Percentiles rank a stretch among this genome's conserved stretches.
Evolutionary conservation across 2,329 filamentous ascomycete species (phyloP).

Genomic region (Fusarium compactum): DNA sequence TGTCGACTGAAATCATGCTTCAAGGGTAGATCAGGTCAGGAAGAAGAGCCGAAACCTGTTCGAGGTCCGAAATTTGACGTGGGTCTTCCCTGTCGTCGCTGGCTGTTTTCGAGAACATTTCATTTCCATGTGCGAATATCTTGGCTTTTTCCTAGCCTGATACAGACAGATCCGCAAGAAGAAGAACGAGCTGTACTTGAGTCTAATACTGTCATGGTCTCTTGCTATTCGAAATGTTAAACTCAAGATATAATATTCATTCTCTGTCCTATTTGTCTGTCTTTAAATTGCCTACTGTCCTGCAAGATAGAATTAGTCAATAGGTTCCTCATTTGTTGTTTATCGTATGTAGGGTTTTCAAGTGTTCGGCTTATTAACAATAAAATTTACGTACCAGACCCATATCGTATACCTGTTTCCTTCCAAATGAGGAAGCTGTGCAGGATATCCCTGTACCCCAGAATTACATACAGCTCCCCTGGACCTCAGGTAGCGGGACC

Average conservation of each 20-base stretch:
- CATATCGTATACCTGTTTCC: slow-evolving; percentile 13
- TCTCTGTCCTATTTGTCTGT: background rate
- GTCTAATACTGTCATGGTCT: background rate
- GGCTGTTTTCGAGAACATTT: slow-evolving; percentile 29
- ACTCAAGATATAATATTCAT: too few relatives aligned
- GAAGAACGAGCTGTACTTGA: background rate
- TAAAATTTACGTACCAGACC: slow-evolving; percentile 29
- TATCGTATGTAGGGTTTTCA: slow-evolving; percentile 8
- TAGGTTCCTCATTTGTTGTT: background rate
- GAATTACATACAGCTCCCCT: slow-evolving; percentile 22
- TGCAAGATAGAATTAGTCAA: background rate
- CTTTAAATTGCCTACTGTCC: background rate
- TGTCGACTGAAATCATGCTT: slow-evolving; percentile 29
- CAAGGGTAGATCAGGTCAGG: slow-evolving; percentile 29
- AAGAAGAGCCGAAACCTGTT: slow-evolving; percentile 42
- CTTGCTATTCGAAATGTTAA: background rate
- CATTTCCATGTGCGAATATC: slow-evolving; percentile 17
- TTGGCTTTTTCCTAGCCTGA: background rate
- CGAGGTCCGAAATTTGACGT: slow-evolving; percentile 41
- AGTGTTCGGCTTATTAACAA: slow-evolving; percentile 8
- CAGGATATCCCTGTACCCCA: slow-evolving; percentile 31
- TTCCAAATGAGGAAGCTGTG: slow-evolving; percentile 19
- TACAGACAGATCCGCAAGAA: background rate
- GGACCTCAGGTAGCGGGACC: slow-evolving; percentile 9
- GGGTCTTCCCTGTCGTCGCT: slow-evolving; percentile 14